Base-by-base conservation (phyloP, 106 monocot species). In the Xerophyta viscosa region DNA sequence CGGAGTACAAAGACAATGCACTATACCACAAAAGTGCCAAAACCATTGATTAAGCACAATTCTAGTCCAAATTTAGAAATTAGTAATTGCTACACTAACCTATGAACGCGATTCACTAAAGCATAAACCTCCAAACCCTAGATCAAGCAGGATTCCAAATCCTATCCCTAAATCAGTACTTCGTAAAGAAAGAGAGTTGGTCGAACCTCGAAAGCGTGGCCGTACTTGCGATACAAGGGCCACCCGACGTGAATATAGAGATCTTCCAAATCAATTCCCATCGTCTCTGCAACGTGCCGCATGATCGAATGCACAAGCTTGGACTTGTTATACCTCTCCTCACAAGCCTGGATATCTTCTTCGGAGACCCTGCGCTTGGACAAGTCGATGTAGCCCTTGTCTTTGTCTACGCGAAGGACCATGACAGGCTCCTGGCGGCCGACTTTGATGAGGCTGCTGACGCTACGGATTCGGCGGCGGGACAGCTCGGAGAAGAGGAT, bases 241-340 rank as follows among this genome's bases (percentile, higher is more conserved):
- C 92, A 92, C 0, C 83, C 92, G 44, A 92, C 64, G 41, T 80
- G 72, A 21, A 83, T 42, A 48, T 92, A 92, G 20, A 92, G 71
- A 20, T 87, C 83, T 73, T 92, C 86, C 24, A 92, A 73, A 64
- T 92, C 86, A 27, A 82, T 49, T 10, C 25, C 54, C 57, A 92
- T 48, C 5, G 92, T 92, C 79, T 92, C 92, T 21, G 82, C 92
- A 37, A 96, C 96, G 24, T 96, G 96, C 44, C 89, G 84, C 96
- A 96, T 96, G 65, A 96, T 96, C 24, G 96, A 96, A 48, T 96
- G 96, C 0, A 96, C 89, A 4, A 96, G 76, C 76, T 96, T 96
- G 44, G 62, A 63, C 73, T 96, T 96, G 65, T 96, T 96, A 63
- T 85, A 96, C 25, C 88, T 61, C 68, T 96, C 88, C 67, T 96